Percentiles rank a stretch among this genome's conserved stretches.
Evolutionary conservation across 1,284 basidiomycete genomes (phyloP).

Genomic region (Apiotrichum laibachii): DNA sequence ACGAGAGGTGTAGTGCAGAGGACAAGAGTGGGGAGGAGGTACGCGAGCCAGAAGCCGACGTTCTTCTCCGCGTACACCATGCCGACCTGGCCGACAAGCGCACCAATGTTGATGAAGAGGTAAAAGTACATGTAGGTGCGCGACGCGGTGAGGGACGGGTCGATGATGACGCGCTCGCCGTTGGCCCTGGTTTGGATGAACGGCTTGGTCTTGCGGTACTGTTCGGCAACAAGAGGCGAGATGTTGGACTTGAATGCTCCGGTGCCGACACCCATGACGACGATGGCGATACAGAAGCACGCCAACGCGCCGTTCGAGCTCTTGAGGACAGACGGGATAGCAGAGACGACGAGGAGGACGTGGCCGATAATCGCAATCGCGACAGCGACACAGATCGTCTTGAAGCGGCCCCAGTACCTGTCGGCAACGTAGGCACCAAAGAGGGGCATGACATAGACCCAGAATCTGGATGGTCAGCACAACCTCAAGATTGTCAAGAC

Average conservation of each 20-base stretch:
- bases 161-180: slow-evolving; percentile 45
- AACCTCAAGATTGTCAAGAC: no score
- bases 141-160: slow-evolving; percentile 39
- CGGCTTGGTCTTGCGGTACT: slow-evolving; percentile 36
- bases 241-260: slow-evolving; percentile 41
- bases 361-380: slow-evolving; percentile 25
- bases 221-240: slow-evolving; percentile 44
- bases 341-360: slow-evolving; percentile 28
- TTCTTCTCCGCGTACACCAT: slow-evolving; percentile 35
- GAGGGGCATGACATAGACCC: slow-evolving; percentile 1
- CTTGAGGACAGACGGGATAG: slow-evolving; percentile 34
- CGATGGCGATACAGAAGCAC: slow-evolving; percentile 38
- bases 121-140: slow-evolving; percentile 27
- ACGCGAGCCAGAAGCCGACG: slow-evolving; percentile 51
- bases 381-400: slow-evolving; percentile 13
- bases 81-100: slow-evolving; percentile 27
- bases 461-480: no score
- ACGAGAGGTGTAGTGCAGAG: slow-evolving; percentile 53
- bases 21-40: slow-evolving; percentile 51
- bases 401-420: slow-evolving; percentile 2
- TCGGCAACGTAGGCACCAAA: neutral
- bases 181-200: slow-evolving; percentile 28
- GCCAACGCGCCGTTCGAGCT: slow-evolving; percentile 21
- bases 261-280: slow-evolving; percentile 36
- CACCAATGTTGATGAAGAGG: slow-evolving; percentile 34